Evolutionary conservation across 345 rosid genomes (phyloP), one percentile per base, ranked within the genome.

Genomic region (Conringia planisiliqua): DNA sequence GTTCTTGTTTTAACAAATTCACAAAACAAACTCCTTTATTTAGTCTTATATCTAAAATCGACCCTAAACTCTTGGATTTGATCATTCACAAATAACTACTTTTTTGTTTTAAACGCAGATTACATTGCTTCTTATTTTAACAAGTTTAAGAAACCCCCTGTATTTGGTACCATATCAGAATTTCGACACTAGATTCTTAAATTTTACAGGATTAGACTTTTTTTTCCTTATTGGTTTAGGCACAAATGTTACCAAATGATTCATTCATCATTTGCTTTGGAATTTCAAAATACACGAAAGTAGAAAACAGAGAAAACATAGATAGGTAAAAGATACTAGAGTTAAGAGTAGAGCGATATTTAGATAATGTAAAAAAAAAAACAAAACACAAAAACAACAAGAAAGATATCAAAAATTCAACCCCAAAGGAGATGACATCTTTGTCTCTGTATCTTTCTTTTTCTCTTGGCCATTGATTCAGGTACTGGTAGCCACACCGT

Each of bases 391-490:
- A 39, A 52, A 52, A 54, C 54, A 55, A 17, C 14, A 40, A 75
- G 68, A 68, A 75, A 61, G 79, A 75, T 61, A 68, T 40, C 47
- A 75, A 68, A 68, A 48, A 61, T 68, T 61, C 74, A 42, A 32
- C 55, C 17, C 55, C 62, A 60, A 68, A 42, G 55, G 24, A 54
- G 59, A 68, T 75, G 40, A 27, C 20, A 64, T 54, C 38, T 65
- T 48, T 29, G 51, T 60, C 27, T 67, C 52, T 29, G 47, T 38
- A 30, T 68, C 62, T 50, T 67, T 50, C 62, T 66, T 57, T 36
- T 36, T 44, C 16, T 51, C 18, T 7, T 18, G 6, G 26, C 8
- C 50, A 6, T 12, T 2, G 9, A 18, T 22, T 77, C 72, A 77
- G 14, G 62, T 71, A 48, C 42, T 16, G 0, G 55, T 50, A 22